Percentiles rank a stretch among this genome's conserved stretches.
Evolutionary conservation across 225 moss, liverwort and hornwort genomes (phyloP).

Genomic region (Sphagnum contortum): DNA sequence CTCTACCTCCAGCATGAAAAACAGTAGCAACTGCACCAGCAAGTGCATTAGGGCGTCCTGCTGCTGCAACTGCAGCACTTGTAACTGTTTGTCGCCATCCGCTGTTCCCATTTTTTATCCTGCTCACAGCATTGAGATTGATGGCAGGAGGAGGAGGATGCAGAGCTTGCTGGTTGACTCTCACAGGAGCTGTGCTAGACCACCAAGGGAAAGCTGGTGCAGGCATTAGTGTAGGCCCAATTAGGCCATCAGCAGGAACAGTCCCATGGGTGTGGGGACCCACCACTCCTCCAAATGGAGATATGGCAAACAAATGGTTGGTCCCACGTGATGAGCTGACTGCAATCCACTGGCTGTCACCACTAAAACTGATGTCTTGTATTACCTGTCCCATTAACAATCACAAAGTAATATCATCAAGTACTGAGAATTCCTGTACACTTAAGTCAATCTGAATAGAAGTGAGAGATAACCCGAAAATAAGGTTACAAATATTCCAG

Average conservation of each 20-base stretch:
- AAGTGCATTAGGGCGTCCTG: slow-evolving; percentile 50
- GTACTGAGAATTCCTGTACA: too few relatives aligned
- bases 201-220: slow-evolving; percentile 92
- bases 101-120: slow-evolving; percentile 79
- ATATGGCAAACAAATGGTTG: slow-evolving; percentile 85
- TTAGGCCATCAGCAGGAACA: slow-evolving; percentile 67
- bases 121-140: slow-evolving; percentile 76
- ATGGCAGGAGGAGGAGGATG: slow-evolving; percentile 60
- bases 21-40: slow-evolving; percentile 82
- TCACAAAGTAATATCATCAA: not conserved
- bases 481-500: too few relatives aligned
- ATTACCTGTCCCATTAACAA: slow-evolving; percentile 53
- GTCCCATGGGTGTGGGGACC: slow-evolving; percentile 90
- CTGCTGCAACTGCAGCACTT: slow-evolving; percentile 93
- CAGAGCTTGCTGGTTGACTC: slow-evolving; percentile 44
- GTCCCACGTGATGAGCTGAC: slow-evolving; percentile 94
- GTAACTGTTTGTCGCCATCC: slow-evolving; percentile 92
- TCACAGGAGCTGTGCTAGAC: slow-evolving; percentile 61
- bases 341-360: slow-evolving; percentile 89
- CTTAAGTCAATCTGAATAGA: too few relatives aligned
- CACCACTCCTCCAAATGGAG: slow-evolving; percentile 80
- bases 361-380: slow-evolving; percentile 90
- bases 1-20: slow-evolving; percentile 87
- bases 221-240: slow-evolving; percentile 61
- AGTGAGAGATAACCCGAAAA: too few relatives aligned